phyloP scores from a whole-genome alignment of 306 rosid species.

The Cicer yamashitae region DNA sequence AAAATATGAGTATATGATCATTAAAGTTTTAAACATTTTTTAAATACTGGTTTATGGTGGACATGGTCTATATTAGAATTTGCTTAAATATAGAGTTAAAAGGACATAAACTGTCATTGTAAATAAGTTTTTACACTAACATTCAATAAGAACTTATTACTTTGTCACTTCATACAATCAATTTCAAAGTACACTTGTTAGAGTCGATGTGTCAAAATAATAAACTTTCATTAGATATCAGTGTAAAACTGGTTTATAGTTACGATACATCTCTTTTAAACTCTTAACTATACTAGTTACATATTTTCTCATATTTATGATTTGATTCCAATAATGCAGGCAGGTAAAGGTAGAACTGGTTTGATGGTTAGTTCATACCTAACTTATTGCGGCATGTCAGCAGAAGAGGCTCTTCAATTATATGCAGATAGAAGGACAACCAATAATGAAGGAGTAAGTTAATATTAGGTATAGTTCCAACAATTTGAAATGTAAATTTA shows the following conservation, averaged over 20 bases:
- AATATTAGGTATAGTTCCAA: slow-evolving; percentile 61
- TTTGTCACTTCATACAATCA: not conserved
- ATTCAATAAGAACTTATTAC: no score
- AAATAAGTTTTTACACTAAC: no score
- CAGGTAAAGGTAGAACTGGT: slow-evolving; percentile 98
- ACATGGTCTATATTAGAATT: no score
- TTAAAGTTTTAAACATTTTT: no score
- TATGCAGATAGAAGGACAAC: slow-evolving; percentile 91
- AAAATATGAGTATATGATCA: no score
- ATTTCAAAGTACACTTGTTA: not conserved
- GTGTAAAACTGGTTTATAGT: not conserved
- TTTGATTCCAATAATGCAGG: slow-evolving; percentile 62
- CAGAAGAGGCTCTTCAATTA: slow-evolving; percentile 83
- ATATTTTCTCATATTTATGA: slow-evolving; percentile 24
- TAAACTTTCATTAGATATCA: not conserved
- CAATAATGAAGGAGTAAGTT: slow-evolving; percentile 98
- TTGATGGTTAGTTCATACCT: slow-evolving; percentile 87
- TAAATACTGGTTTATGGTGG: no score
- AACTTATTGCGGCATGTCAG: slow-evolving; percentile 80
- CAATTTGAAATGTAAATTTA: slow-evolving; percentile 46
- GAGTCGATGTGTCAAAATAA: not conserved
- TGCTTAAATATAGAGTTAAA: no score
- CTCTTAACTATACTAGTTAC: slow-evolving; percentile 4
- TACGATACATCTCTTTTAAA: not conserved
- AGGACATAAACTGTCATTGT: no score